phyloP scores from a whole-genome alignment of 805 yeast genomes.

The Cyberlindnera lachancei region DNA sequence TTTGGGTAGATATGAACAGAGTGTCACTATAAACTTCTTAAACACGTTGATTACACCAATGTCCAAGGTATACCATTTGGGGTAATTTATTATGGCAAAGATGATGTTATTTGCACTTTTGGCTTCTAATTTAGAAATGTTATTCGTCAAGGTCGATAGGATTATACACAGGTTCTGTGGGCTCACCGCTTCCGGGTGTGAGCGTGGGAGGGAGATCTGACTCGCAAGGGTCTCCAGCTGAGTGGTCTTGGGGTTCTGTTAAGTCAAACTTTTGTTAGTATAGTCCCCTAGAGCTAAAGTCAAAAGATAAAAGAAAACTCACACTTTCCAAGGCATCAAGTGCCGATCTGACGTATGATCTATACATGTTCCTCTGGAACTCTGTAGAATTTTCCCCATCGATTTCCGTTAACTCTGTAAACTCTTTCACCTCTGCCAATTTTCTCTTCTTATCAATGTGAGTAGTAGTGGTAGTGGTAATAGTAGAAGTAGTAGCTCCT shows the following conservation, averaged over 20 bases:
- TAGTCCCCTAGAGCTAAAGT: no score
- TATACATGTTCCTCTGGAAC: slow-evolving; percentile 30
- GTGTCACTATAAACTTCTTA: slow-evolving; percentile 64
- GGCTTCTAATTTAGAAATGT: slow-evolving; percentile 53
- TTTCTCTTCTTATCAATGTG: slow-evolving; percentile 7
- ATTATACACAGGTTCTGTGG: slow-evolving; percentile 45
- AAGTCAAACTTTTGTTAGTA: background rate
- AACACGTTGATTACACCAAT: slow-evolving; percentile 42
- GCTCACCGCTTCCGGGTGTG: slow-evolving; percentile 48
- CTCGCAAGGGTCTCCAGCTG: slow-evolving; percentile 54
- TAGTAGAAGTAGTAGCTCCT: no score
- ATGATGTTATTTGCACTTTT: slow-evolving; percentile 45
- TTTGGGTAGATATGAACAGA: slow-evolving; percentile 80
- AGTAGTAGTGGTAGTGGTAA: no score
- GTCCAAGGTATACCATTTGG: slow-evolving; percentile 51
- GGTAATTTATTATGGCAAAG: slow-evolving; percentile 50
- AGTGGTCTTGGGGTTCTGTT: slow-evolving; percentile 36
- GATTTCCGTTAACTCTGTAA: background rate
- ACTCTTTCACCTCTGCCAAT: background rate
- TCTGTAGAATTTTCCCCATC: slow-evolving; percentile 4
- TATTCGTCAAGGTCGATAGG: slow-evolving; percentile 50
- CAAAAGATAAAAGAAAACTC: no score
- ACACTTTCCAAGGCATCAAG: slow-evolving; percentile 60
- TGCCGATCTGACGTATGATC: slow-evolving; percentile 53
- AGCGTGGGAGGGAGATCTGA: slow-evolving; percentile 46